phyloP scores from a whole-genome alignment of 345 rosid species.

The Citrus trifoliata region DNA sequence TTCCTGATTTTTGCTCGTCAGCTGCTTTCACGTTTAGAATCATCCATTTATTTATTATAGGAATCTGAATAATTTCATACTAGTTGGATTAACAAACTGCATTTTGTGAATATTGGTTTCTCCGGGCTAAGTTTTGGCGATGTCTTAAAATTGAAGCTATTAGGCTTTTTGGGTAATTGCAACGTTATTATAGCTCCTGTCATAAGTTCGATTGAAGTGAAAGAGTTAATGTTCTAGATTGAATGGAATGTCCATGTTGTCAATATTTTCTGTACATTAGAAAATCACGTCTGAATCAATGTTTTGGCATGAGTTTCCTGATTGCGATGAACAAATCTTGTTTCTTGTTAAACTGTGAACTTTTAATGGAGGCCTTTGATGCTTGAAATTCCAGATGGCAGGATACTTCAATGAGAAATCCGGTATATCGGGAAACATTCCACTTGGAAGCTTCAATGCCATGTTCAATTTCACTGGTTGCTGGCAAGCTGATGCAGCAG shows the following conservation, averaged over 20 bases:
- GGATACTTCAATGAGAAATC: constrained; percentile 61
- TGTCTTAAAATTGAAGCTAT: background rate
- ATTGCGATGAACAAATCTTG: constrained; percentile 1
- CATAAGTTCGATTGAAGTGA: background rate
- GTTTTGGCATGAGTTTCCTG: background rate
- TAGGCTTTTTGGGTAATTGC: background rate
- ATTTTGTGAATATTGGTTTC: background rate
- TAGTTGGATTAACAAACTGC: background rate
- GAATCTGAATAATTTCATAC: background rate
- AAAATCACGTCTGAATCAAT: background rate
- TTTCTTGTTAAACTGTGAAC: background rate
- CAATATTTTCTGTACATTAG: background rate
- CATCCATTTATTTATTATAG: background rate
- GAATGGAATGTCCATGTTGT: background rate
- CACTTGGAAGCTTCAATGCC: constrained; percentile 93
- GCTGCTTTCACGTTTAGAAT: background rate
- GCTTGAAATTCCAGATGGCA: constrained; percentile 73
- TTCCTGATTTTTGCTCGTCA: background rate
- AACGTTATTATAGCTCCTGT: background rate
- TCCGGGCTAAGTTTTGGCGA: no score
- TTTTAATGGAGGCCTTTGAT: constrained; percentile 12
- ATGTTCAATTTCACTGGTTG: constrained; percentile 98
- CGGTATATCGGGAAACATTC: constrained; percentile 70
- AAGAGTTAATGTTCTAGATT: background rate
- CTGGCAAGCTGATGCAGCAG: constrained; percentile 90